Conservation (phyloP, 768 basidiomycete species). For the Auricularia heimuer region DNA sequence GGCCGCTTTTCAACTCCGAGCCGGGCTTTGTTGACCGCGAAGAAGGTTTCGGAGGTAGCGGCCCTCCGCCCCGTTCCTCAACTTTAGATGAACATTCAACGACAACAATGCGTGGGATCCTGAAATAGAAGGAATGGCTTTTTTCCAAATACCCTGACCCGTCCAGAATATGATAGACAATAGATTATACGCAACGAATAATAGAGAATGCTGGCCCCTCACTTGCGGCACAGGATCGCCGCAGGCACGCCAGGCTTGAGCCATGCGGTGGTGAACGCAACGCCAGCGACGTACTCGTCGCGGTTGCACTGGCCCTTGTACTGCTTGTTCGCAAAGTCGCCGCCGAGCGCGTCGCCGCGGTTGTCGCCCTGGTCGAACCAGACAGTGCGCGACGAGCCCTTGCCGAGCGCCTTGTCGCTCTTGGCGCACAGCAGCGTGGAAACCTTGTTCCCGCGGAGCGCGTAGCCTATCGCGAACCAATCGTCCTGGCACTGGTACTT, state of each 20-base stretch:
- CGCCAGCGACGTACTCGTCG: constrained; percentile 7
- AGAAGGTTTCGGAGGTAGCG: no score
- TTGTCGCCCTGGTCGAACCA: constrained; percentile 7
- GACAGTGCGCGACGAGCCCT: constrained; percentile 2
- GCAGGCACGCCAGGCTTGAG: constrained; percentile 2
- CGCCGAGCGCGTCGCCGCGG: constrained; percentile 2
- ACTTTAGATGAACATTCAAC: no score
- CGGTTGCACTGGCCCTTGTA: constrained; percentile 6
- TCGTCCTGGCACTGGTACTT: constrained; percentile 6
- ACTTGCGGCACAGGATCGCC: constrained; percentile 4
- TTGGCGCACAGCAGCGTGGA: not conserved
- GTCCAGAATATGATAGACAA: no score
- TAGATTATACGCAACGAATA: constrained; percentile 3
- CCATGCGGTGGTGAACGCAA: constrained; percentile 2
- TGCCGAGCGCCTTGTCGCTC: not conserved
- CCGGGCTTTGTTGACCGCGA: no score
- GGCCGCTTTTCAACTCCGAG: no score
- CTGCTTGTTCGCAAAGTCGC: constrained; percentile 2
- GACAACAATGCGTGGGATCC: no score
- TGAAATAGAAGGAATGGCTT: no score
- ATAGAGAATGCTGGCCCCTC: constrained; percentile 11
- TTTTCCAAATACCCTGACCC: no score
- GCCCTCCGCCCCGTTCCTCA: no score
- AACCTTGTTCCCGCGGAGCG: not conserved
- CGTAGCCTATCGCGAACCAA: constrained; percentile 3